Evolutionary conservation across 805 yeast species (phyloP).

Genomic region (Cyberlindnera samutprakarnensis): DNA sequence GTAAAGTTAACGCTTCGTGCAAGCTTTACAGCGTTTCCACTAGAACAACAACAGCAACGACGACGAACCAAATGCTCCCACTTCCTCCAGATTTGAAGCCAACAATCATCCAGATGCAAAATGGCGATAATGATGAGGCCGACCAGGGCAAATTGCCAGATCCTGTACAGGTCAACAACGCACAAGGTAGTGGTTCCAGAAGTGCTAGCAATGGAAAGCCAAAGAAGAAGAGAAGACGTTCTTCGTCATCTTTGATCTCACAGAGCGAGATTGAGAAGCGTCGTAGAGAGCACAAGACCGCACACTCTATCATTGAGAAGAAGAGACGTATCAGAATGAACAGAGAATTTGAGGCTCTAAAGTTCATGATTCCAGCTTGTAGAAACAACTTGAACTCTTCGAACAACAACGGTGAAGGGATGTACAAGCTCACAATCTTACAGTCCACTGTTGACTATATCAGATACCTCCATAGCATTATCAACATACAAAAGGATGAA

Average conservation of each 20-base stretch:
- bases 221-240: slow-evolving; percentile 20
- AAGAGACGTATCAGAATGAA: slow-evolving; percentile 73
- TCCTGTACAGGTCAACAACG: no score
- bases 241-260: slow-evolving; percentile 18
- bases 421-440: slow-evolving; percentile 74
- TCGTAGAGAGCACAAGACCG: slow-evolving; percentile 42
- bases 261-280: slow-evolving; percentile 30
- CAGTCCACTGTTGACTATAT: slow-evolving; percentile 83
- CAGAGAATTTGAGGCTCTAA: slow-evolving; percentile 75
- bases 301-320: slow-evolving; percentile 76
- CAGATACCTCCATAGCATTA: slow-evolving; percentile 55
- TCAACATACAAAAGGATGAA: slow-evolving; percentile 43
- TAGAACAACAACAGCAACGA: no score
- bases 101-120: slow-evolving; percentile 37
- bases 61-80: slow-evolving; percentile 24
- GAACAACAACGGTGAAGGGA: slow-evolving; percentile 39
- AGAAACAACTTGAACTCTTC: slow-evolving; percentile 28
- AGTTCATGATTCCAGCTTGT: slow-evolving; percentile 74
- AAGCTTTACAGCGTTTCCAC: no score
- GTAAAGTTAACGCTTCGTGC: no score
- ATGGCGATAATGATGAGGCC: slow-evolving; percentile 6
- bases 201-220: no score
- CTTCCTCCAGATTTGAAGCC: slow-evolving; percentile 42
- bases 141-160: slow-evolving; percentile 4
- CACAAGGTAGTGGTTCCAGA: no score